Evolutionary conservation across 208 protist species (phyloP).

Genomic region (Leishmania amazonensis): DNA sequence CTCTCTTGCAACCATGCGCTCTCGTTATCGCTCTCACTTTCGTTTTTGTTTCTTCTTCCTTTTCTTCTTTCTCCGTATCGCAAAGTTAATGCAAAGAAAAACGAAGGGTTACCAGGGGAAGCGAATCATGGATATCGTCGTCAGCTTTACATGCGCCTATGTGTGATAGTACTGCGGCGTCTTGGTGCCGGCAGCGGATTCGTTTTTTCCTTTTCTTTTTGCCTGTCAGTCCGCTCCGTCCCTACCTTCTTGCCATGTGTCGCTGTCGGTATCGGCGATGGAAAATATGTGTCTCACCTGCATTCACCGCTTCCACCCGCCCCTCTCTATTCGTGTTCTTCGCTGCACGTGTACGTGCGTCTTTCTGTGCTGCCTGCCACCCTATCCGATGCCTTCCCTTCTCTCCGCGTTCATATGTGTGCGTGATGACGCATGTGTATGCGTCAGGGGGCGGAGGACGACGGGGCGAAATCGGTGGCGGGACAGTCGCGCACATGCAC

Average conservation of each 20-base stretch:
- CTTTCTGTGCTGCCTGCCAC: background rate
- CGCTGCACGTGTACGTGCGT: constrained; percentile 5
- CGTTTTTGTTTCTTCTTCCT: background rate
- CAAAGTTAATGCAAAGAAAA: background rate
- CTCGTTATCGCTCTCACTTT: background rate
- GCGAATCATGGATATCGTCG: background rate
- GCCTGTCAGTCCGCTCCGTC: background rate
- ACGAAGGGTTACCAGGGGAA: background rate
- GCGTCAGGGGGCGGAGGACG: background rate
- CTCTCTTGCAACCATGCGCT: background rate
- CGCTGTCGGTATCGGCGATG: background rate
- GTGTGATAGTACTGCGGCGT: background rate
- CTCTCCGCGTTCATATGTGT: background rate
- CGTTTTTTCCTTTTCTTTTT: background rate
- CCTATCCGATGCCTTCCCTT: background rate
- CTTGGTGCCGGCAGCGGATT: background rate
- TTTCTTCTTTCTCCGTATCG: constrained; percentile 3
- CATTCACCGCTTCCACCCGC: background rate
- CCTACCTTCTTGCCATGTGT: background rate
- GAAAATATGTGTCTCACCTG: background rate
- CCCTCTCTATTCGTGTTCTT: constrained; percentile 7
- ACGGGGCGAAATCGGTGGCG: background rate
- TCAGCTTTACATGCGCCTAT: background rate
- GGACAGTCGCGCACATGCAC: background rate
- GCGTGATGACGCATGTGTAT: background rate